Evolutionary conservation across 2,329 filamentous ascomycete species (phyloP), one percentile per base, ranked within the genome.

Genomic region (Alternaria dauci): DNA sequence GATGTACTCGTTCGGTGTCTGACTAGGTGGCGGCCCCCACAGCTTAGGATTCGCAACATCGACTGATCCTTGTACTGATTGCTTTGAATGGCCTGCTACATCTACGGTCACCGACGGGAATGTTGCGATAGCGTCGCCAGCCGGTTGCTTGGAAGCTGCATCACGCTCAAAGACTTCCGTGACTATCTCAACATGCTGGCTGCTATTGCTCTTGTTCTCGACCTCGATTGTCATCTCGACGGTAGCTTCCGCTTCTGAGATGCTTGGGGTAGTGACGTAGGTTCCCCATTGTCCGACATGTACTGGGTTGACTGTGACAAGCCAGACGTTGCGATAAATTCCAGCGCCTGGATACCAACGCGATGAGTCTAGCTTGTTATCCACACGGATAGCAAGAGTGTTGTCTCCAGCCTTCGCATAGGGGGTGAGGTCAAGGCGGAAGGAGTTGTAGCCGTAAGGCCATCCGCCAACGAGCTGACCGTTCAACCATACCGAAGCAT

Each of bases 271-370:
- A 1, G 81, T 84, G 55, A 86, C 75, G 48, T 78, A 82, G 4
- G 67, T 86, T 4, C 85, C 85, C 47, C 76, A 84, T 44, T 86
- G 82, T 8, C 72, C 80, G 3, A 87, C 80, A 59, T 75, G 85
- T 0, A 78, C 74, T 1, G 79, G 69, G 36, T 81, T 72, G 11
- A 81, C 80, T 58, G 82, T 85, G 36, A 81, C 80, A 16, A 87
- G 77, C 84, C 84, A 87, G 4, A 86, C 77, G 58, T 85, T 85
- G 1, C 84, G 80, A 66, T 86, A 86, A 14, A 87, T 75, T 1
- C 84, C 85, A 12, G 76, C 84, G 14, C 85, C 84, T 4, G 84
- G 84, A 61, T 86, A 87, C 83, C 83, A 87, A 3, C 84, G 80
- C 2, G 84, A 83, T 2, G 79, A 82, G 16, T 84, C 77, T 0